phyloP scores from a whole-genome alignment of 148 eudicot genomes.

The Nepenthes gracilis region DNA sequence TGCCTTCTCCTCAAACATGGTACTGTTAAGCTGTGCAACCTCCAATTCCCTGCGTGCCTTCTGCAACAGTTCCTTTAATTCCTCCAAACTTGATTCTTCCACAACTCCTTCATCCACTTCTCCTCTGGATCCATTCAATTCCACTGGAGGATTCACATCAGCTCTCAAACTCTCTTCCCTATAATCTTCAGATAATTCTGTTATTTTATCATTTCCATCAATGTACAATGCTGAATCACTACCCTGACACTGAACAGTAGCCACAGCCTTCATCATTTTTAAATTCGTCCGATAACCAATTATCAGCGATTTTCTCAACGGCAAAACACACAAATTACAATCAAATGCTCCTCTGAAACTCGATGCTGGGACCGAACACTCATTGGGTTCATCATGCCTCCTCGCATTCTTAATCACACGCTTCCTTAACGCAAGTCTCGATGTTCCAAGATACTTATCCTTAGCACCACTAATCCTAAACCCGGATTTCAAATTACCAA shows the following conservation, averaged over 20 bases:
- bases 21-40: slow-evolving; percentile 61
- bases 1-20: slow-evolving; percentile 85
- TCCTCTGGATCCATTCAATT: slow-evolving; percentile 25
- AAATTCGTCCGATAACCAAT: slow-evolving; percentile 8
- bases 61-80: slow-evolving; percentile 48
- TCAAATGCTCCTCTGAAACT: slow-evolving; percentile 15
- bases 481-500: slow-evolving; percentile 18
- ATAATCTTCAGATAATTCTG: slow-evolving; percentile 23
- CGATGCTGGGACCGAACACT: slow-evolving; percentile 5
- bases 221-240: slow-evolving; percentile 58
- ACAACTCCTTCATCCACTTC: slow-evolving; percentile 32
- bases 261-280: slow-evolving; percentile 17
- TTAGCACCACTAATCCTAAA: slow-evolving; percentile 17
- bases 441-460: slow-evolving; percentile 23
- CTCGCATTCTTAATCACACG: slow-evolving; percentile 31
- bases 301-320: slow-evolving; percentile 12
- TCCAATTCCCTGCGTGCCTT: slow-evolving; percentile 78
- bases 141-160: slow-evolving; percentile 15
- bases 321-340: slow-evolving; percentile 15
- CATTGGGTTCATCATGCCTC: slow-evolving; percentile 11
- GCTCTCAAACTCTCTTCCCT: slow-evolving; percentile 22
- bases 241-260: slow-evolving; percentile 42
- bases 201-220: slow-evolving; percentile 44
- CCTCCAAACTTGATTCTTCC: slow-evolving; percentile 41
- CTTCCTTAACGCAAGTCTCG: slow-evolving; percentile 18